Conservation (phyloP, 768 basidiomycete genomes). For the Fistulinella prunicolor region DNA sequence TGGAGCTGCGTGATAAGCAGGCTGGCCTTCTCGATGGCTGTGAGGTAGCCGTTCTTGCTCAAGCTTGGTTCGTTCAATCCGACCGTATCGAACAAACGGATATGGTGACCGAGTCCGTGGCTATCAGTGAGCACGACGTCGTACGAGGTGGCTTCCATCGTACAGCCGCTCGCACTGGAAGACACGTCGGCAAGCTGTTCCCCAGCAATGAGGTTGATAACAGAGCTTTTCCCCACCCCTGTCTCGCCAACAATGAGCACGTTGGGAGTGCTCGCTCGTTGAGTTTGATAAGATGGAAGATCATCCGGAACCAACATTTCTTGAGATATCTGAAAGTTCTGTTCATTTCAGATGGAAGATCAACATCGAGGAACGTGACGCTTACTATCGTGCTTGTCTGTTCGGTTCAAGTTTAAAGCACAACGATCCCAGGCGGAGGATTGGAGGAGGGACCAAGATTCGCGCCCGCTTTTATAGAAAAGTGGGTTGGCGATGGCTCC, state of each 20-base stretch:
- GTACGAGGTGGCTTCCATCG: constrained; percentile 31
- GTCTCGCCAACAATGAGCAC: constrained; percentile 36
- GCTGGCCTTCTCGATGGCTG: constrained; percentile 31
- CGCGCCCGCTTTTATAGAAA: constrained; percentile 7
- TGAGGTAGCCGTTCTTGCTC: constrained; percentile 22
- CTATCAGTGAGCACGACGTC: constrained; percentile 18
- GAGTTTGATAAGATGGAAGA: constrained; percentile 21
- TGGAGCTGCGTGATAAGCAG: constrained; percentile 35
- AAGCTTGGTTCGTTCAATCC: constrained; percentile 31
- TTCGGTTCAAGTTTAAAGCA: background rate
- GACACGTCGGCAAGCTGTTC: constrained; percentile 25
- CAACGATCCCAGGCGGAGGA: background rate
- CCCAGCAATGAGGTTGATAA: constrained; percentile 39
- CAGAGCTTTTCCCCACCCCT: constrained; percentile 38
- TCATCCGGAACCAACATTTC: constrained; percentile 2
- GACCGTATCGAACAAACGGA: constrained; percentile 35
- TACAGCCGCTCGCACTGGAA: constrained; percentile 35
- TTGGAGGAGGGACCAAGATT: background rate
- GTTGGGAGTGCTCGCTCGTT: constrained; percentile 32
- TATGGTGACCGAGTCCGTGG: constrained; percentile 15
- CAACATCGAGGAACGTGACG: background rate
- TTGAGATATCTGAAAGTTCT: constrained; percentile 3
- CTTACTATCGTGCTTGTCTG: constrained; percentile 10
- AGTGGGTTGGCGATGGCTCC: background rate
- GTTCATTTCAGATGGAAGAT: background rate